A percentile compares a stretch with the other conserved stretches of the same genome.
Evolutionary conservation across 169 alveolate species (phyloP).

Genomic region (Babesia divergens): DNA sequence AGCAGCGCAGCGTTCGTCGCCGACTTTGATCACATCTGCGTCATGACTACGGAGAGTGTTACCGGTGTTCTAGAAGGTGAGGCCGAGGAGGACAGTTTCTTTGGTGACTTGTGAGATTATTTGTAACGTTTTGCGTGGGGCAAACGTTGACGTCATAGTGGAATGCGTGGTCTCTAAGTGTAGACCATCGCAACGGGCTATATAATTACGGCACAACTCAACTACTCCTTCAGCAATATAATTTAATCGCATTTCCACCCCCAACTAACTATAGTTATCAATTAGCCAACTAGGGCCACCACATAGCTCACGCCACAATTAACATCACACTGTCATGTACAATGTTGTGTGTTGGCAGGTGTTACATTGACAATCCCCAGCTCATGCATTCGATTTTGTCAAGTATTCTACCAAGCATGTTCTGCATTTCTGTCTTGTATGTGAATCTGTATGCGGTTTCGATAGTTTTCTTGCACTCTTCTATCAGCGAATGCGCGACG

Average conservation of each 20-base stretch:
- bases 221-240: too few species aligned
- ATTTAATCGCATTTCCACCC: too few species aligned
- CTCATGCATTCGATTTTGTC: neutral
- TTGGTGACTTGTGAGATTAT: slow-evolving; percentile 25
- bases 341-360: too few species aligned
- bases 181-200: too few species aligned
- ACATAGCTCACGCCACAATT: too few species aligned
- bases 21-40: slow-evolving; percentile 35
- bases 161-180: too few species aligned
- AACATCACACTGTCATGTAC: too few species aligned
- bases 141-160: too few species aligned
- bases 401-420: neutral
- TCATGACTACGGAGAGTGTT: slow-evolving; percentile 20
- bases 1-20: slow-evolving; percentile 36
- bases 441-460: neutral
- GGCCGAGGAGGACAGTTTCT: slow-evolving; percentile 5
- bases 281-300: too few species aligned
- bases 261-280: too few species aligned
- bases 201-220: too few species aligned
- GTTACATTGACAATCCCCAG: neutral
- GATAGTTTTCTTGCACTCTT: neutral
- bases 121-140: too few species aligned
- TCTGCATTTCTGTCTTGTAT: neutral
- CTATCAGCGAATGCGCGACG: neutral
- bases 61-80: slow-evolving; percentile 6